Evolutionary conservation across 2,329 filamentous ascomycete species (phyloP).

Genomic region (Lachnellula occidentalis): DNA sequence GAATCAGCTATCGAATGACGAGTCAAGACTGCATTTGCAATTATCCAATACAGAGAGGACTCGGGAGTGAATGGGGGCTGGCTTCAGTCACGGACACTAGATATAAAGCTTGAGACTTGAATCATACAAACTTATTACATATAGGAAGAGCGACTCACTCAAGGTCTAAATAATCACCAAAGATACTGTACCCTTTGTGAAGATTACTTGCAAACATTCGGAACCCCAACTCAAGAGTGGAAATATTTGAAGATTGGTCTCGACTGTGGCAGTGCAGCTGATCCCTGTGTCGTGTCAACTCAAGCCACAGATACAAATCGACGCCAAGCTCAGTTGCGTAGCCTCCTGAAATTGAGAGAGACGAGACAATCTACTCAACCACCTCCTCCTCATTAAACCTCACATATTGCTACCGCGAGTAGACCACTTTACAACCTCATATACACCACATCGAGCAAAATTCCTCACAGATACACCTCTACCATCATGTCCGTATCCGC

Average conservation of each 20-base stretch:
- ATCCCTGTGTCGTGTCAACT: neutral
- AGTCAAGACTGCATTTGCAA: neutral
- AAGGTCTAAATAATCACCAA: neutral
- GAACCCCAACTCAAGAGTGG: neutral
- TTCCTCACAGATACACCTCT: slow-evolving; percentile 3
- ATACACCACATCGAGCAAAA: slow-evolving; percentile 3
- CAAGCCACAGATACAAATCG: neutral
- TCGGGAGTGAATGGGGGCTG: neutral
- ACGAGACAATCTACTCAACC: slow-evolving; percentile 9
- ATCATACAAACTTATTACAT: neutral
- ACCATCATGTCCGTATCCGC: slow-evolving; percentile 27
- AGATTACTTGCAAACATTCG: neutral
- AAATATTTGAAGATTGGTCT: neutral
- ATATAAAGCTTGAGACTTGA: slow-evolving; percentile 1
- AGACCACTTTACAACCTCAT: slow-evolving; percentile 1
- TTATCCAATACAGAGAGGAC: neutral
- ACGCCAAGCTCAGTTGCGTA: slow-evolving; percentile 12
- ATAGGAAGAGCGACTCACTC: neutral
- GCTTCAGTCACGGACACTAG: slow-evolving; percentile 3
- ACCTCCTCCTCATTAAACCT: neutral
- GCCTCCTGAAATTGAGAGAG: slow-evolving; percentile 11
- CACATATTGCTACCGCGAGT: neutral
- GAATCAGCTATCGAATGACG: neutral
- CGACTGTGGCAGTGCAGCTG: slow-evolving; percentile 10
- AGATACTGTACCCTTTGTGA: too few relatives aligned